Conservation (phyloP, 1,139 yeast species). For the Taphrina confusa region DNA sequence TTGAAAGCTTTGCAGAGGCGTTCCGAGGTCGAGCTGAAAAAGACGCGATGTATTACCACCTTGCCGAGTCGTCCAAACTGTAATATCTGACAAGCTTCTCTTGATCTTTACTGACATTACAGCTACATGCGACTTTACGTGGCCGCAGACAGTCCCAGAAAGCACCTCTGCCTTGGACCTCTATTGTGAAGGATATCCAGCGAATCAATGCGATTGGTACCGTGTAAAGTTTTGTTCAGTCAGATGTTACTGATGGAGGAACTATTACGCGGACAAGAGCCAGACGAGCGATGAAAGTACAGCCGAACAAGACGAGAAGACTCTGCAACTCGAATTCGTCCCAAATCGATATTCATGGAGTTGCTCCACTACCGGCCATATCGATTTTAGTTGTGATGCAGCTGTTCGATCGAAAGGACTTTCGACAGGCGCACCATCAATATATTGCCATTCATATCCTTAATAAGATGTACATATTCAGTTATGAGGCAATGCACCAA, state of each 20-base stretch:
- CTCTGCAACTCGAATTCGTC: no score
- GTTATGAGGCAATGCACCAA: no score
- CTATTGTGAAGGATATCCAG: conserved; percentile 1
- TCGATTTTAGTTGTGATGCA: no score
- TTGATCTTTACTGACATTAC: background rate
- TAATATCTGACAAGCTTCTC: background rate
- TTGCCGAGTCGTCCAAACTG: background rate
- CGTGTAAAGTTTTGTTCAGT: conserved; percentile 10
- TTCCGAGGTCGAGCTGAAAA: background rate
- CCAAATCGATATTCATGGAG: no score
- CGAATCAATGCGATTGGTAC: background rate
- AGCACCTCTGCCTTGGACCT: background rate
- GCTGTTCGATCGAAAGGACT: no score
- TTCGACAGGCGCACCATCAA: no score
- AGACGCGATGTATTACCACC: background rate
- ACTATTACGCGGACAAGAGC: no score
- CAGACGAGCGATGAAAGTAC: no score
- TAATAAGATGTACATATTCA: no score
- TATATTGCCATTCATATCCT: no score
- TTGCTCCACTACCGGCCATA: no score
- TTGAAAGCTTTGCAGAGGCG: conserved; percentile 6
- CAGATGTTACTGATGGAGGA: background rate
- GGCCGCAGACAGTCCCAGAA: background rate
- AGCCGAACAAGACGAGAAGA: no score
- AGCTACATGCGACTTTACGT: background rate